These are phyloP conservation scores for Spizellomyces punctatus DNA, from an alignment of 192 early-diverging fungal species.

Conservation along the genomic window DNA sequence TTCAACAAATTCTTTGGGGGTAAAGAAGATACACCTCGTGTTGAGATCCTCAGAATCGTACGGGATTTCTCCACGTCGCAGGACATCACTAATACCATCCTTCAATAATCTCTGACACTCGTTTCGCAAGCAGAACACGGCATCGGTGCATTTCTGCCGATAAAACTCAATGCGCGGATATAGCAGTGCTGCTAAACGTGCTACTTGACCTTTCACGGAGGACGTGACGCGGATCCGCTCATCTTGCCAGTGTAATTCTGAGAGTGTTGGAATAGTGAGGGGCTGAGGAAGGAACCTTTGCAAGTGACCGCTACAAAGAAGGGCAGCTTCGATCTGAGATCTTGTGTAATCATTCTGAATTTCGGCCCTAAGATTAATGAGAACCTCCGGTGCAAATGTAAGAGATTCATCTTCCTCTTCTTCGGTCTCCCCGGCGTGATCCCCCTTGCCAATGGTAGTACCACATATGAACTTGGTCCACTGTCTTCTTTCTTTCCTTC, in stretches of 20 bases:
- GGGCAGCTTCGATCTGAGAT: constrained; percentile 1
- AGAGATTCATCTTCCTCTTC: not conserved
- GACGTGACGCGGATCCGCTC: no score
- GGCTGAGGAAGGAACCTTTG: not conserved
- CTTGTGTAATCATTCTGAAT: constrained; percentile 5
- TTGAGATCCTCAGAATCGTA: not conserved
- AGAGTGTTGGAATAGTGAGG: no score
- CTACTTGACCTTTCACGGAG: no score
- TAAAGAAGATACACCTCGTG: not conserved
- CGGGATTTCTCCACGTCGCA: not conserved
- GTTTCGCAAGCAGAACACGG: not conserved
- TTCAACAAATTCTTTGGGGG: not conserved
- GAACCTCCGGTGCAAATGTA: not conserved
- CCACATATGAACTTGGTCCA: no score
- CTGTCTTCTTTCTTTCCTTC: no score
- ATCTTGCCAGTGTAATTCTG: no score
- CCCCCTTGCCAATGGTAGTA: not conserved
- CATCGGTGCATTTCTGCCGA: not conserved
- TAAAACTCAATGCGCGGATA: not conserved
- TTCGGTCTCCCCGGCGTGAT: not conserved
- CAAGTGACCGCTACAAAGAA: constrained; percentile 6
- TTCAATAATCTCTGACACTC: not conserved
- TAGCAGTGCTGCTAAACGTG: not conserved
- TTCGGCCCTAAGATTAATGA: not conserved
- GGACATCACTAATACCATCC: not conserved